Conservation (phyloP, 495 filamentous ascomycete genomes). For the Aspergillus coremiiformis region DNA sequence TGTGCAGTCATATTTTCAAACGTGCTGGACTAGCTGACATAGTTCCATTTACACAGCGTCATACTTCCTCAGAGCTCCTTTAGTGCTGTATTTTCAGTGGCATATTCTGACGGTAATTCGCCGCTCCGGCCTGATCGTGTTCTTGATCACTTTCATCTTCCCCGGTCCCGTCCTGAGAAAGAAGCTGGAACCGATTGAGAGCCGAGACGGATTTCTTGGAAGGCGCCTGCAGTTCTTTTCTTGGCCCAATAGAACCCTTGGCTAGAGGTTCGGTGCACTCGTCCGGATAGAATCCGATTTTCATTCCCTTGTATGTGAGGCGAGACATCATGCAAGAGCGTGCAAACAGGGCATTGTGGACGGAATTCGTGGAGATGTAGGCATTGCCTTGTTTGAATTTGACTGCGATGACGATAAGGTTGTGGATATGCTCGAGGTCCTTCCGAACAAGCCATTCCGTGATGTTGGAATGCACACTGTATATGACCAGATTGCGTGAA, state of each 20-base stretch:
- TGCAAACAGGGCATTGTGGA: conserved; percentile 69
- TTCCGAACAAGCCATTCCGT: conserved; percentile 60
- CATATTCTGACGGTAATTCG: neutral
- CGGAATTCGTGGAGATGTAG: conserved; percentile 67
- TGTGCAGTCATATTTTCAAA: neutral
- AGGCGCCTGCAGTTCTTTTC: conserved; percentile 26
- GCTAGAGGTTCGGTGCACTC: conserved; percentile 62
- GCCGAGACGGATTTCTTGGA: conserved; percentile 29
- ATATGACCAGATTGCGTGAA: conserved; percentile 68
- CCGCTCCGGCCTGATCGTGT: neutral
- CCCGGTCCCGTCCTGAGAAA: conserved; percentile 47
- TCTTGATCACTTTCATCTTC: conserved; percentile 23
- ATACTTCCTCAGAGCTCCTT: neutral
- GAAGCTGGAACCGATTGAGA: conserved; percentile 58
- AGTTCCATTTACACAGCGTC: neutral
- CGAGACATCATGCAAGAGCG: conserved; percentile 74
- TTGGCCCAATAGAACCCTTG: conserved; percentile 19
- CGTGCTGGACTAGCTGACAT: neutral
- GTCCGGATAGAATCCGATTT: conserved; percentile 65
- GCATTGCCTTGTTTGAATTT: conserved; percentile 50
- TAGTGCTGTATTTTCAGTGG: neutral
- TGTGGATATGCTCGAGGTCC: conserved; percentile 78
- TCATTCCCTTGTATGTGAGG: conserved; percentile 62
- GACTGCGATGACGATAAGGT: conserved; percentile 63
- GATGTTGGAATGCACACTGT: conserved; percentile 47